These are phyloP conservation scores for Leccinellum rugosiceps DNA, from an alignment of 768 basidiomycete species.

Conservation along the genomic window DNA sequence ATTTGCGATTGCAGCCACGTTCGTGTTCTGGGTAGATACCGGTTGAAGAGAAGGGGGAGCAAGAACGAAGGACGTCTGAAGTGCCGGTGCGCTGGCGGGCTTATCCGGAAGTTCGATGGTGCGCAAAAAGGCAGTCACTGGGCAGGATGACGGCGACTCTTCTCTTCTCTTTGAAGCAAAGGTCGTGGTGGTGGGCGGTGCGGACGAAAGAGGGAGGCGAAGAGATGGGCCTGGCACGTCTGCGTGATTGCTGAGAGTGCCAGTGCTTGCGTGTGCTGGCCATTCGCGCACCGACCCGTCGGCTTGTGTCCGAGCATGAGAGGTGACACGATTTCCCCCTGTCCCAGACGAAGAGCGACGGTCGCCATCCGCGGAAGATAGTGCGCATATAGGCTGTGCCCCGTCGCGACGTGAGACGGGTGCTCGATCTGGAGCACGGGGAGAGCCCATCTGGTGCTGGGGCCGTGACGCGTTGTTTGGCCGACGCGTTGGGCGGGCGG, in stretches of 20 bases:
- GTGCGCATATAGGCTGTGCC: slow-evolving; percentile 2
- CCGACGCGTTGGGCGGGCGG: slow-evolving; percentile 11
- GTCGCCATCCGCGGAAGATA: background rate
- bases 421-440: slow-evolving; percentile 7
- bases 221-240: slow-evolving; percentile 13
- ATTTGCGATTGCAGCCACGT: background rate
- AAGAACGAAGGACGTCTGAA: slow-evolving; percentile 11
- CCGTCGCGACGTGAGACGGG: slow-evolving; percentile 1
- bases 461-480: slow-evolving; percentile 9
- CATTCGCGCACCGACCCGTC: slow-evolving; percentile 7
- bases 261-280: slow-evolving; percentile 1
- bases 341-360: slow-evolving; percentile 1
- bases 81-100: slow-evolving; percentile 6
- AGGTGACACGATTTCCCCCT: slow-evolving; percentile 5
- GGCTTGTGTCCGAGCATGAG: slow-evolving; percentile 5
- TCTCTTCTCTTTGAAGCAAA: background rate
- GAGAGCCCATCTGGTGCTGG: background rate
- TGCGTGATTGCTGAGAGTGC: slow-evolving; percentile 6
- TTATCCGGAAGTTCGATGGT: slow-evolving; percentile 24
- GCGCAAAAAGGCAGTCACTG: slow-evolving; percentile 25
- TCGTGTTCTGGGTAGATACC: slow-evolving; percentile 9
- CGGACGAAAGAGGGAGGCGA: slow-evolving; percentile 13
- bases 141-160: slow-evolving; percentile 10
- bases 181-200: background rate
- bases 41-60: slow-evolving; percentile 11